Conservation (phyloP, 768 basidiomycete genomes). For the Rhodotorula sphaerocarpa region DNA sequence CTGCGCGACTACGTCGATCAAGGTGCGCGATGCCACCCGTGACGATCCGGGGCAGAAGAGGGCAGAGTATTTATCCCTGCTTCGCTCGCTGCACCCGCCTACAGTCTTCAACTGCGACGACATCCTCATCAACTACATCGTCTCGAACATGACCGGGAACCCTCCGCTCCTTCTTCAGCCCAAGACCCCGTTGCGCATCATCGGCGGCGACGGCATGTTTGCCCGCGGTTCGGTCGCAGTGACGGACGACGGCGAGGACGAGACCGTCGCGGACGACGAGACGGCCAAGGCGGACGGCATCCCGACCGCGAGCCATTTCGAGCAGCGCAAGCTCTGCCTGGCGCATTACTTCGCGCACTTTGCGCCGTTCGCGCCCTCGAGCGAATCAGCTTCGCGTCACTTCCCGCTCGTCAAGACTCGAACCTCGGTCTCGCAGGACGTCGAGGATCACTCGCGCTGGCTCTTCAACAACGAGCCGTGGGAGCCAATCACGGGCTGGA, state of each 20-base stretch:
- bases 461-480: slow-evolving; percentile 19
- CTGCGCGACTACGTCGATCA: slow-evolving; percentile 31
- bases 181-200: slow-evolving; percentile 18
- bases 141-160: slow-evolving; percentile 29
- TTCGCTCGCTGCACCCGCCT: not conserved
- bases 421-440: slow-evolving; percentile 18
- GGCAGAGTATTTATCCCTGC: too few species aligned
- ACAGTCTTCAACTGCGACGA: slow-evolving; percentile 38
- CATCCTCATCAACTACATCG: slow-evolving; percentile 37
- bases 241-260: not conserved
- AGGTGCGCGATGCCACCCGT: slow-evolving; percentile 10
- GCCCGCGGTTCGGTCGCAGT: slow-evolving; percentile 7
- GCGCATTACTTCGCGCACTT: slow-evolving; percentile 23
- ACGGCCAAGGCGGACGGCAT: not conserved
- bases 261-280: not conserved
- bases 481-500: slow-evolving; percentile 10
- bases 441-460: slow-evolving; percentile 31
- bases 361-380: not conserved
- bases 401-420: slow-evolving; percentile 22
- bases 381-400: not conserved
- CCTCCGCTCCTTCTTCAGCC: slow-evolving; percentile 36
- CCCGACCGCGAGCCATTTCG: slow-evolving; percentile 13
- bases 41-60: too few species aligned
- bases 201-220: slow-evolving; percentile 30
- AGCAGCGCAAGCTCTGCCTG: slow-evolving; percentile 25